phyloP scores from a whole-genome alignment of 116 monocot genomes.

The Thalassia testudinum region DNA sequence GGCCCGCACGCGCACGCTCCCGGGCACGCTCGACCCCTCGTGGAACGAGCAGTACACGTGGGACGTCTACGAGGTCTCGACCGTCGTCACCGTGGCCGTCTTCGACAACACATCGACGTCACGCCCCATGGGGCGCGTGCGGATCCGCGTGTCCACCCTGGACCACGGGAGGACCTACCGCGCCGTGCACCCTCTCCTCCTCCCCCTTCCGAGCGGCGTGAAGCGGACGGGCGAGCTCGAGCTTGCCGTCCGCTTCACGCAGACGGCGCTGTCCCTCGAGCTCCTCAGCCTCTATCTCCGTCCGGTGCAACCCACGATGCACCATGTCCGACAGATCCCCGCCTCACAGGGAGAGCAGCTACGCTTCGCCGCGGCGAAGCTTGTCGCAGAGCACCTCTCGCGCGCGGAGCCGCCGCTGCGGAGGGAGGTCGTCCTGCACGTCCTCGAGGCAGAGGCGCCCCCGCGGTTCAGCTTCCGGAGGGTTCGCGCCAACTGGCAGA shows the following conservation, averaged over 20 bases:
- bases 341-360: conserved; percentile 34
- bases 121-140: conserved; percentile 50
- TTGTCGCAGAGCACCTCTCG: conserved; percentile 40
- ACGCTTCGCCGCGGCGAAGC: conserved; percentile 39
- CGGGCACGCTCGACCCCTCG: conserved; percentile 40
- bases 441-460: conserved; percentile 34
- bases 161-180: conserved; percentile 42
- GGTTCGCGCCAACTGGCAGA: conserved; percentile 54
- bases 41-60: conserved; percentile 99
- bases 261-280: conserved; percentile 24
- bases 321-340: conserved; percentile 47
- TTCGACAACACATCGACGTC: conserved; percentile 39
- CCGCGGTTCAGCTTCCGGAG: conserved; percentile 65
- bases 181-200: conserved; percentile 35
- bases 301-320: conserved; percentile 69
- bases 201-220: conserved; percentile 30
- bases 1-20: conserved; percentile 66
- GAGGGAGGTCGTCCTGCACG: conserved; percentile 49
- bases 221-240: conserved; percentile 71
- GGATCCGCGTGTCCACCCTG: conserved; percentile 59
- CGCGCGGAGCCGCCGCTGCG: conserved; percentile 61
- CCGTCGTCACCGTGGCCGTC: conserved; percentile 65
- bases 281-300: conserved; percentile 37
- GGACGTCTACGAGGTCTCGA: conserved; percentile 72
- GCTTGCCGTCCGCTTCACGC: conserved; percentile 58